Base-by-base conservation (phyloP, 225 moss, liverwort and hornwort species). In the Sphagnum tenellum region DNA sequence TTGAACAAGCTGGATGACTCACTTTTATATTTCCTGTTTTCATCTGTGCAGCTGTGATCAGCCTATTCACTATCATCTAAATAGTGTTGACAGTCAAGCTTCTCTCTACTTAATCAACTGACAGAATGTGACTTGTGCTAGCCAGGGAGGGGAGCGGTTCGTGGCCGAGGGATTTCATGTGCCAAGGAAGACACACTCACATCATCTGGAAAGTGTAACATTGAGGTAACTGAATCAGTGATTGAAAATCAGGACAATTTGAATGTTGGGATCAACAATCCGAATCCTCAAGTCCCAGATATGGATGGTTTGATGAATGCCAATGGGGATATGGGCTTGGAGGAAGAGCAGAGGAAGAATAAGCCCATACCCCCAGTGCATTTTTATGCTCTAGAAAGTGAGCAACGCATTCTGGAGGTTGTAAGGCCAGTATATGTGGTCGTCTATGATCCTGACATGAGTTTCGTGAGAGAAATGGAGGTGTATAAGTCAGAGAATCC, bases 401-500 rank as follows among this genome's bases (percentile, higher is more conserved):
- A 98, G 67, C 93, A 98, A 70, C 81, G 93, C 56, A 81, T 98
- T 53, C 79, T 98, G 62, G 89, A 98, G 50, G 63, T 90, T 62
- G 75, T 98, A 29, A 87, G 79, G 74, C 90, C 98, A 60, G 70
- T 81, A 54, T 89, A 78, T 71, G 90, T 98, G 44, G 74, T 98
- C 50, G 80, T 93, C 14, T 98, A 93, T 76, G 98, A 98, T 78
- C 87, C 93, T 73, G 89, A 98, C 63, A 84, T 98, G 89, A 78
- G 83, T 58, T 98, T 98, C 68, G 93, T 98, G 49, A 78, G 98
- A 73, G 87, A 98, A 71, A 70, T 98, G 72, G 98, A 98, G 74
- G 81, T 98, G 29, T 91, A 82, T 68, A 93, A 98, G 81, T 83
- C 93, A 54, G 82, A 73, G 67, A 73, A 86, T 70, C 71, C 79